Evolutionary conservation across 768 basidiomycete genomes (phyloP), one percentile per base, ranked within the genome.

Genomic region (Auriscalpium vulgare): DNA sequence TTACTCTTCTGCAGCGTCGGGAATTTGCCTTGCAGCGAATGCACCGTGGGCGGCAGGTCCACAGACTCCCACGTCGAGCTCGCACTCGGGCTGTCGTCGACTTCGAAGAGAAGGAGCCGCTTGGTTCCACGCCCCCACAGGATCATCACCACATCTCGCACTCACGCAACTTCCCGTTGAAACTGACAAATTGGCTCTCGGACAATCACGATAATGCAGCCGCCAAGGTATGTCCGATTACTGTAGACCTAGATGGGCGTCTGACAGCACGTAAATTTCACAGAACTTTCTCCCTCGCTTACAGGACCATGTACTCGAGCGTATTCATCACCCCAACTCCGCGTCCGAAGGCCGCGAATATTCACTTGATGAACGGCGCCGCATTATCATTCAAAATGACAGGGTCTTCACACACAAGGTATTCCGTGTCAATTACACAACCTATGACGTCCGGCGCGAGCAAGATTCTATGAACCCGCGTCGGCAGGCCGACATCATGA

Each of bases 241-340:
- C 23, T 29, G n/a, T n/a, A n/a, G n/a, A n/a, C n/a, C n/a, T n/a
- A n/a, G n/a, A n/a, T n/a, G n/a, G n/a, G n/a, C n/a, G n/a, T n/a
- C n/a, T n/a, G n/a, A n/a, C n/a, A n/a, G n/a, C n/a, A n/a, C n/a
- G n/a, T n/a, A n/a, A n/a, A n/a, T 6, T 5, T 37, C 48, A 10
- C 59, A 66, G 54, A 16, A 54, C n/a, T 69, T 70, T 34, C 17
- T 57, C 10, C 50, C 37, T 0, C 35, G 44, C 0, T 54, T 71
- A 1, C 59, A 66, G 23, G 59, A 65, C 8, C 67, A 71, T 35
- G 49, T 70, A 0, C 56, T 69, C 0, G 52, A 23, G 0, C 57
- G 64, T 5, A 9, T 67, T 0, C 56, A 56, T 0, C 51, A 52
- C 2, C 37, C 51, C 1, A 63, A 64, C 0, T 66, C 58, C 11